Base-by-base conservation (phyloP, 1,139 yeast species). In the Barnettozyma hawaiiensis region DNA sequence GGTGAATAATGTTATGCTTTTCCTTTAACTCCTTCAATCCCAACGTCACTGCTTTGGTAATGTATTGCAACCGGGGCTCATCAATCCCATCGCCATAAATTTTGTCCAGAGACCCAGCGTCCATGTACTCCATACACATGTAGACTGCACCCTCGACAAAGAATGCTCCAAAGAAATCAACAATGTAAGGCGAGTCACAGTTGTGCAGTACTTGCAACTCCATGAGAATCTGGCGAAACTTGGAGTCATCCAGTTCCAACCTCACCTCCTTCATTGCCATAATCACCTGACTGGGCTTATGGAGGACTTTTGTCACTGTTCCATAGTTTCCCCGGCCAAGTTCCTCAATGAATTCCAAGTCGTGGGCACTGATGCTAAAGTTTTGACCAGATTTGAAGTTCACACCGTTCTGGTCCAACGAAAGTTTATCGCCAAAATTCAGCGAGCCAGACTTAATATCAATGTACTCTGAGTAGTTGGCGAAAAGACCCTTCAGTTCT, bases 211-310 rank as follows among this genome's bases (percentile, higher is more conserved):
- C 84, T 57, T 92, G 97, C 52, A 92, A 70, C 63, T 92, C 98
- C 97, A 92, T 92, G 54, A 92, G 70, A 52, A 92, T 92, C 59
- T 92, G 97, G 46, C 94, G 77, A 62, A 92, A 86, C 61, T 89
- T 89, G 18, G 85, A 75, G 57, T 90, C 97, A 60, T 90, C 97
- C 46, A 92, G 71, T 60, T 90, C 97, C 40, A 92, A 67, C 42
- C 96, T 72, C 40, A 92, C 96, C 63, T 92, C 97, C 63, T 92
- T 92, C 95, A 92, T 87, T 2, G 97, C 97, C 97, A 92, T 87
- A 19, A 81, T 66, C 20, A 89, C 85, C 20, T 89, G 85, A 0
- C 96, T 89, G n/a, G 97, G 97, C 59, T 83, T 86, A 64, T 92
- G 97, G 40, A 86, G 66, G 1, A 90, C 97, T 63, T 89, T 89